Conservation (phyloP, 495 filamentous ascomycete species). For the Penicillium herquei region DNA sequence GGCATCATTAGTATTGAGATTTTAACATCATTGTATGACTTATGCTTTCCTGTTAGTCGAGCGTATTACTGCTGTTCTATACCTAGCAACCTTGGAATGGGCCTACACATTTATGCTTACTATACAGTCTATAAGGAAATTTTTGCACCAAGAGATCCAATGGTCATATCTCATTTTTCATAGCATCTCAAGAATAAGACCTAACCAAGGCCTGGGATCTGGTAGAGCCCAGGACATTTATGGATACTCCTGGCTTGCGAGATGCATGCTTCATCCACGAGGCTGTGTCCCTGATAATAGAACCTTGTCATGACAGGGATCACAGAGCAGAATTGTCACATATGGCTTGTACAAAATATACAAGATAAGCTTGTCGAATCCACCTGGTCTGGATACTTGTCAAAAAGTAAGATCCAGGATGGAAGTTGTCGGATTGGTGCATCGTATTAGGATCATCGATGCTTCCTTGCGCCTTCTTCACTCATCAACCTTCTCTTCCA, state of each 20-base stretch:
- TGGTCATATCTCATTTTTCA: slow-evolving; percentile 23
- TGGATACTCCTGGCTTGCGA: slow-evolving; percentile 15
- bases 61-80: no score
- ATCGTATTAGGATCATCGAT: slow-evolving; percentile 16
- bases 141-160: slow-evolving; percentile 1
- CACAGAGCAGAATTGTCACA: slow-evolving; percentile 16
- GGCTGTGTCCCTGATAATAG: slow-evolving; percentile 2
- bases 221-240: slow-evolving; percentile 7
- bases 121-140: not conserved
- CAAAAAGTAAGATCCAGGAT: slow-evolving; percentile 5
- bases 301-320: not conserved
- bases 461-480: slow-evolving; percentile 15
- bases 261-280: slow-evolving; percentile 10
- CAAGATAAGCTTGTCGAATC: slow-evolving; percentile 28
- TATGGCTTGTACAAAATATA: slow-evolving; percentile 14
- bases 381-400: slow-evolving; percentile 9
- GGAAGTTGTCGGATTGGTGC: slow-evolving; percentile 16
- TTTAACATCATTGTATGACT: no score
- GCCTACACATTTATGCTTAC: no score
- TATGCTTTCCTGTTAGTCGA: no score
- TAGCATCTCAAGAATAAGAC: slow-evolving; percentile 19
- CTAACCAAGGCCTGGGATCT: slow-evolving; percentile 10
- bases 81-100: no score
- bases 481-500: not conserved
- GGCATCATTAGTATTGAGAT: no score